These are phyloP conservation scores for Lasiosphaeria miniovina DNA, from an alignment of 495 filamentous ascomycete genomes.

Conservation along the genomic window DNA sequence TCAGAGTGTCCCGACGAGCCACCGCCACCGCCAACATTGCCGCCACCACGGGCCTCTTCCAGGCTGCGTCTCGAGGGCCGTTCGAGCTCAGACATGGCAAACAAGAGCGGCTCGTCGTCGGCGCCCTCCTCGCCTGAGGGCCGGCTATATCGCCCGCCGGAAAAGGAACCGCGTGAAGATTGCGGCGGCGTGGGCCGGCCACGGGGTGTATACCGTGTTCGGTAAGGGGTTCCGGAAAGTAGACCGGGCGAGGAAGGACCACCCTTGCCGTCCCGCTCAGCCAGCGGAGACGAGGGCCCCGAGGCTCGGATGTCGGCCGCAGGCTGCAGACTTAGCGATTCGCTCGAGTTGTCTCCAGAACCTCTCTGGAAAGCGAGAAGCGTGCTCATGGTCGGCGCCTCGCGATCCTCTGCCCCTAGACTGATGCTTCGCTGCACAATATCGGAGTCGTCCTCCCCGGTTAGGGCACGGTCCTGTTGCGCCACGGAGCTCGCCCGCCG, in stretches of 20 bases:
- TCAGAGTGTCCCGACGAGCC: not conserved
- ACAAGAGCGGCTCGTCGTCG: slow-evolving; percentile 81
- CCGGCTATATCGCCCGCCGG: slow-evolving; percentile 24
- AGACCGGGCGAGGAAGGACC: slow-evolving; percentile 27
- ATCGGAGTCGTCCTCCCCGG: slow-evolving; percentile 62
- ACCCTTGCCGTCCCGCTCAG: slow-evolving; percentile 24
- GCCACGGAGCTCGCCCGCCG: slow-evolving; percentile 77
- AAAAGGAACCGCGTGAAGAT: slow-evolving; percentile 32
- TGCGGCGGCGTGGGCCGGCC: slow-evolving; percentile 31
- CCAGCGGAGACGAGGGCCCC: not conserved
- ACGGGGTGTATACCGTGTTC: slow-evolving; percentile 31
- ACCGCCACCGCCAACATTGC: not conserved
- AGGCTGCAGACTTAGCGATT: slow-evolving; percentile 39
- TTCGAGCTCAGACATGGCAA: slow-evolving; percentile 84
- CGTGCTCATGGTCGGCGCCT: slow-evolving; percentile 55
- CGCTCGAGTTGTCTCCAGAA: slow-evolving; percentile 25
- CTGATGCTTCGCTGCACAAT: slow-evolving; percentile 70
- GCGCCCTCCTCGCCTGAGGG: slow-evolving; percentile 36
- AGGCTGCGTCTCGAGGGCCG: slow-evolving; percentile 65
- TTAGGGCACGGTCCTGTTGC: slow-evolving; percentile 54
- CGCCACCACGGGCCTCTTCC: slow-evolving; percentile 51
- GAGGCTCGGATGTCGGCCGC: slow-evolving; percentile 38
- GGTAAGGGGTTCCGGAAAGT: slow-evolving; percentile 28
- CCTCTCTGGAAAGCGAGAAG: slow-evolving; percentile 46
- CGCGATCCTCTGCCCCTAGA: slow-evolving; percentile 65